Conservation (phyloP, 495 filamentous ascomycete genomes). For the Podospora pseudopauciseta region DNA sequence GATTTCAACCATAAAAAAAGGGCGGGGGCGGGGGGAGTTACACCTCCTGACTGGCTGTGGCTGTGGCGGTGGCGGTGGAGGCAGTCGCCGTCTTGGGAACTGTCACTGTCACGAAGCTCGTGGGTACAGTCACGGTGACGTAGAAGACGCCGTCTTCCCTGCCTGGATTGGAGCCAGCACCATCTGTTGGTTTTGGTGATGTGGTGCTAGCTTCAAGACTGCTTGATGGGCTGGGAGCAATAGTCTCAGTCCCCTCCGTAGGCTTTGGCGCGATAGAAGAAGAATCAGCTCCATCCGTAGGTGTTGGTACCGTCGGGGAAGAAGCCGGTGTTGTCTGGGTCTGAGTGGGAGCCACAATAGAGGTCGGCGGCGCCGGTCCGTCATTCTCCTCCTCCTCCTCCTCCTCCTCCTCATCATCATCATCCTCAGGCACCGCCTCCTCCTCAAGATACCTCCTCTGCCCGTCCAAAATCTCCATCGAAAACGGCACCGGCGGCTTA, state of each 20-base stretch:
- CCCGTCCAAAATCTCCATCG: conserved; percentile 1
- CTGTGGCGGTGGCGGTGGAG: neutral
- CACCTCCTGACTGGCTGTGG: neutral
- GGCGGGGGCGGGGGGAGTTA: neutral
- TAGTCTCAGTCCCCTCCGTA: neutral
- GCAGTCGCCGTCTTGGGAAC: neutral
- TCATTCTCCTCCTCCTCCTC: neutral
- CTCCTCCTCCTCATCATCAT: neutral
- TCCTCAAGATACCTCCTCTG: conserved; percentile 7
- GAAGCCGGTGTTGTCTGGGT: neutral
- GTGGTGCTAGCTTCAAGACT: neutral
- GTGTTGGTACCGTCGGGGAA: neutral
- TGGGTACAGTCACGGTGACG: conserved; percentile 1
- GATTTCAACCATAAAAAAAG: neutral
- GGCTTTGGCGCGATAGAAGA: neutral
- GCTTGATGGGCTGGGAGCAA: neutral
- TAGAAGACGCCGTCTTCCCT: neutral
- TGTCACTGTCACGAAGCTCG: neutral
- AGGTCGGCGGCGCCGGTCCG: neutral
- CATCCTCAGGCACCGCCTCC: neutral
- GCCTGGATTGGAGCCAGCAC: neutral
- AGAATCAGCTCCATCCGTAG: neutral
- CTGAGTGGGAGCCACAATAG: neutral
- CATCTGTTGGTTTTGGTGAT: neutral
- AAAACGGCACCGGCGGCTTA: conserved; percentile 11